phyloP scores from a whole-genome alignment of 768 basidiomycete species.

The Neoboletus magnificus region DNA sequence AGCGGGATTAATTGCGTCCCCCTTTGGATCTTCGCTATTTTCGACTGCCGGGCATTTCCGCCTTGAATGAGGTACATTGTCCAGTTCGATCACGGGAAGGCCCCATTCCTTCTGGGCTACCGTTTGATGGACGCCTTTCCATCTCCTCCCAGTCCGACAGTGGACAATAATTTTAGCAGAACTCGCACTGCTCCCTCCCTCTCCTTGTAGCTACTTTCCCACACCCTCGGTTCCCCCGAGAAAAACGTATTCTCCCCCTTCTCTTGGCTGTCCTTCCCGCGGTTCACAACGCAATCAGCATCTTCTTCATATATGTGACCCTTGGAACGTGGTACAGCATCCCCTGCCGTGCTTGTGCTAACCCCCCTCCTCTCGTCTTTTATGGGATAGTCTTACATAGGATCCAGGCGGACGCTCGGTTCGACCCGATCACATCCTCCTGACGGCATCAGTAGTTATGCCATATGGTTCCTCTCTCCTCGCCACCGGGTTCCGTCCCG shows the following conservation, averaged over 20 bases:
- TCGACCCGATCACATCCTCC: conserved; percentile 24
- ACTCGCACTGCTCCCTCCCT: not conserved
- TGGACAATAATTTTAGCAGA: conserved; percentile 8
- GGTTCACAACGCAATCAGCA: conserved; percentile 10
- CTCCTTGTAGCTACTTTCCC: not conserved
- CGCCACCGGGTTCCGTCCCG: conserved; percentile 31
- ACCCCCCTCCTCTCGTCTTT: conserved; percentile 7
- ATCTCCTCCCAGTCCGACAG: conserved; percentile 4
- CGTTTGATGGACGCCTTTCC: conserved; percentile 17
- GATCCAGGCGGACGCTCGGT: conserved; percentile 12
- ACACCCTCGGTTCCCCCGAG: not conserved
- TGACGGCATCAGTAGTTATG: conserved; percentile 26
- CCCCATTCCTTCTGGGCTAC: conserved; percentile 13
- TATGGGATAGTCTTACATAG: conserved; percentile 19
- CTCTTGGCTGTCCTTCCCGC: conserved; percentile 2
- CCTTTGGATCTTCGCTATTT: conserved; percentile 41
- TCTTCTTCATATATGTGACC: conserved; percentile 21
- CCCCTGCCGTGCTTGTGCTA: conserved; percentile 17
- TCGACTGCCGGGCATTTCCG: conserved; percentile 30
- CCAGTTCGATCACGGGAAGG: conserved; percentile 21
- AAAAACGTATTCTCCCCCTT: not conserved
- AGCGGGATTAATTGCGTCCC: conserved; percentile 32
- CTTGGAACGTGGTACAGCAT: conserved; percentile 20
- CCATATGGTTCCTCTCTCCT: conserved; percentile 22
- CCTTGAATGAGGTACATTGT: conserved; percentile 34